A percentile compares a stretch with the other conserved stretches of the same genome.
These are phyloP conservation scores for Dentipellis sp. DNA, from an alignment of 768 basidiomycete genomes.

Conservation along the genomic window DNA sequence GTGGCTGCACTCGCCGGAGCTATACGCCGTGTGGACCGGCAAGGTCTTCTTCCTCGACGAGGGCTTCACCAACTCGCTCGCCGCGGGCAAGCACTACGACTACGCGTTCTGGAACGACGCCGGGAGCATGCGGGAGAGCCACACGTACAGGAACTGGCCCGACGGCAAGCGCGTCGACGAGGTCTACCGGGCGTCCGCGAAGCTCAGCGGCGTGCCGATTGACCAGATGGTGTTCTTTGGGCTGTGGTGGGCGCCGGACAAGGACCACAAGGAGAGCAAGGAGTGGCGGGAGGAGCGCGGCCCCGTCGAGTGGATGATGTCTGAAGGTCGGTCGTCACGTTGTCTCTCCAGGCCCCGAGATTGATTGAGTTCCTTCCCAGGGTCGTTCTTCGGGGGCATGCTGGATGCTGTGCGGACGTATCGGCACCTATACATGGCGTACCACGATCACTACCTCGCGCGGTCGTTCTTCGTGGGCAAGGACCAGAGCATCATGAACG, in stretches of 20 bases:
- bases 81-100: slow-evolving; percentile 27
- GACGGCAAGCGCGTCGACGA: slow-evolving; percentile 29
- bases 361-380: slow-evolving; percentile 18
- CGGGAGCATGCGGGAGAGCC: slow-evolving; percentile 38
- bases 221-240: slow-evolving; percentile 43
- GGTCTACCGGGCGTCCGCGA: slow-evolving; percentile 29
- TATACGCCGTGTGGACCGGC: slow-evolving; percentile 48
- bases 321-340: slow-evolving; percentile 32
- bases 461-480: slow-evolving; percentile 42
- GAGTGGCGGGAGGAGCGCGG: slow-evolving; percentile 39
- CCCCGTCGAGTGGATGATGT: slow-evolving; percentile 39
- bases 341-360: neutral
- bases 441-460: slow-evolving; percentile 41
- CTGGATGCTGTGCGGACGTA: slow-evolving; percentile 38
- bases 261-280: slow-evolving; percentile 15
- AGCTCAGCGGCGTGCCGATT: slow-evolving; percentile 17
- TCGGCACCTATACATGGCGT: slow-evolving; percentile 34
- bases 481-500: slow-evolving; percentile 46
- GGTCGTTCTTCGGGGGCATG: slow-evolving; percentile 49
- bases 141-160: slow-evolving; percentile 42
- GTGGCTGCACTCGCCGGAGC: slow-evolving; percentile 31
- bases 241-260: slow-evolving; percentile 25
- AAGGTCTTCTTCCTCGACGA: slow-evolving; percentile 42
- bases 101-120: slow-evolving; percentile 55
- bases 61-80: slow-evolving; percentile 23